Evolutionary conservation across 1,284 basidiomycete species (phyloP), one percentile per base, ranked within the genome.

Genomic region (Mycena sp.): DNA sequence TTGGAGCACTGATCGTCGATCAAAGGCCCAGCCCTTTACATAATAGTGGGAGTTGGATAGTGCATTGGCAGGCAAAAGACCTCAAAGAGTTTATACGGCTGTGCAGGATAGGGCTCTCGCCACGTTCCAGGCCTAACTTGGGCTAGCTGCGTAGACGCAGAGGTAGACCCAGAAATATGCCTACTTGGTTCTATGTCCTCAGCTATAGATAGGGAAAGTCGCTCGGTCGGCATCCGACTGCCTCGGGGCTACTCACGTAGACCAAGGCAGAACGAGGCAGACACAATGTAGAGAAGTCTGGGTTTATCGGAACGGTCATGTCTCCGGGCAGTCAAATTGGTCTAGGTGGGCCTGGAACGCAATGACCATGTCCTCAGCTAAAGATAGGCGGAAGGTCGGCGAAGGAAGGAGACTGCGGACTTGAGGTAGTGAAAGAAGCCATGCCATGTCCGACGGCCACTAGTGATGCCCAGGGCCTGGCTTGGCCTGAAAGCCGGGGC

Each of bases 31-130:
- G 51, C 38, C 51, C 51, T 53, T 53, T 53, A 41, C 25, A 52
- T 52, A 52, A 40, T 52, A 51, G 49, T 51, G 49, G 35, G 49
- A 51, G 49, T 51, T 52, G 50, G 50, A 52, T 52, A 52, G 50
- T 52, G 41, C 23, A 40, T 52, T 52, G 50, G 50, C 38, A 43
- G 51, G 38, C 51, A 53, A 53, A 38, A 43, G 49, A 51, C 37
- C 49, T 51, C 49, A 40, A 40, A 51, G 28, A 40, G 35, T 51
- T 51, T 51, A 40, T 40, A 51, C 32, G 35, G 49, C 49, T 40
- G 49, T 40, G 25, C 35, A n/a, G n/a, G 46, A 49, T 49, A 51
- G 35, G 49, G 32, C 32, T 26, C 23, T 51, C 25, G 37, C 49
- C 49, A 38, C 49, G 49, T 51, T 51, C 49, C 49, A 51, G 49